Evolutionary conservation across 2,329 filamentous ascomycete genomes (phyloP).

Genomic region (Hirsutella thompsonii): DNA sequence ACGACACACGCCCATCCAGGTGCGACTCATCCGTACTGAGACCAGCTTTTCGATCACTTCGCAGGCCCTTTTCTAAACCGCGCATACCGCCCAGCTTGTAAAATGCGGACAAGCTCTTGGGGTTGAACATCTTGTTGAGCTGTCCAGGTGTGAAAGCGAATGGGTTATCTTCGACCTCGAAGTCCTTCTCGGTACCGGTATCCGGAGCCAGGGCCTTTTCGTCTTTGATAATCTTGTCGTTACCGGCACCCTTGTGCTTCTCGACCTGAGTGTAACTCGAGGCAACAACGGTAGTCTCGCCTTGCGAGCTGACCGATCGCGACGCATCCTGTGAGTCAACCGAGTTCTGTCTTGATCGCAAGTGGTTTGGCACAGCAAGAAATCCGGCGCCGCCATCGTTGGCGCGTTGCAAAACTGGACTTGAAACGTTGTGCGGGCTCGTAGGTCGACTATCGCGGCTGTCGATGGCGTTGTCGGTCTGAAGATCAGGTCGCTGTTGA

Average conservation of each 20-base stretch:
- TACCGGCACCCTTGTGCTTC: constrained; percentile 26
- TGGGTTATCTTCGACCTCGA: constrained; percentile 62
- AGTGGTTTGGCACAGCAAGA: constrained; percentile 48
- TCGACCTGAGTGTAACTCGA: constrained; percentile 30
- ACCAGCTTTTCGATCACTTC: constrained; percentile 58
- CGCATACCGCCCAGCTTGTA: constrained; percentile 64
- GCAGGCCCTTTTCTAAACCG: constrained; percentile 68
- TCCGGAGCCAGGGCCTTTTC: constrained; percentile 62
- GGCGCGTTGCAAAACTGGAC: constrained; percentile 30
- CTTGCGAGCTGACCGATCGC: constrained; percentile 46
- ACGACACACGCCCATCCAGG: constrained; percentile 53
- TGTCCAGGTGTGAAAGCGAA: constrained; percentile 80
- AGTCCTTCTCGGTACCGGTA: constrained; percentile 62
- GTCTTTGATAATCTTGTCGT: constrained; percentile 48
- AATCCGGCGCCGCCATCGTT: constrained; percentile 39
- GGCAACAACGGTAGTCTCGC: constrained; percentile 45
- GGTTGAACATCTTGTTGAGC: constrained; percentile 77
- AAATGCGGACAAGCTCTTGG: constrained; percentile 75
- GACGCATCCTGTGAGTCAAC: constrained; percentile 53
- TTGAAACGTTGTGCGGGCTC: constrained; percentile 62
- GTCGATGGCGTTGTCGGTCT: constrained; percentile 49
- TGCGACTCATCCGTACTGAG: constrained; percentile 63
- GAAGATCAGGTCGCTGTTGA: constrained; percentile 26
- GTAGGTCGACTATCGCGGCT: constrained; percentile 53
- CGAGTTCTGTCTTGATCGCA: constrained; percentile 53